A percentile compares a stretch with the other conserved stretches of the same genome.
Conservation (phyloP, 495 filamentous ascomycete species). For the Penicillium manginii region DNA sequence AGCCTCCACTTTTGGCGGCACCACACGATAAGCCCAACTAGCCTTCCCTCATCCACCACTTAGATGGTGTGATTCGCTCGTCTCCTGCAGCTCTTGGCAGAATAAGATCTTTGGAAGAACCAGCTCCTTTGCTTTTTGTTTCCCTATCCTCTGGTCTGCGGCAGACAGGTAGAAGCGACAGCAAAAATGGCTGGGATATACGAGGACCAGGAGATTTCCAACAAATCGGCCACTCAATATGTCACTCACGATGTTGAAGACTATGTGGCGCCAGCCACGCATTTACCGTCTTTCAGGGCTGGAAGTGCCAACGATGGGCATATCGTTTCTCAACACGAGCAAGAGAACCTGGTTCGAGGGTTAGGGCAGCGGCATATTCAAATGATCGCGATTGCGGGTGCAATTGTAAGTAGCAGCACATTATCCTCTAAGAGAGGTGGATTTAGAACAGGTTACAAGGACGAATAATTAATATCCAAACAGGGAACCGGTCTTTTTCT, state of each 20-base stretch:
- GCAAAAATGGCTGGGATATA: conserved; percentile 18
- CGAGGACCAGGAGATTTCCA: conserved; percentile 9
- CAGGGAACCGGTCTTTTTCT: conserved; percentile 66
- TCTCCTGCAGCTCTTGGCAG: conserved; percentile 2
- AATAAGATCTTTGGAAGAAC: neutral
- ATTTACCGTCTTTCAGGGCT: conserved; percentile 5
- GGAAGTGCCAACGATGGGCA: conserved; percentile 16
- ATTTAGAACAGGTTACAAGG: no score
- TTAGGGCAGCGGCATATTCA: conserved; percentile 55
- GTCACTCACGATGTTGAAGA: conserved; percentile 27
- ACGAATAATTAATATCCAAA: neutral
- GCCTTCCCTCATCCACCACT: conserved; percentile 19
- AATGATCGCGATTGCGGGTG: conserved; percentile 63
- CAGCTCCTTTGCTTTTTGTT: conserved; percentile 3
- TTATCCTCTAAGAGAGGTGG: neutral
- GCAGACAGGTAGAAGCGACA: neutral
- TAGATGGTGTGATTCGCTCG: conserved; percentile 26
- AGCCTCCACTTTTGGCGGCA: conserved; percentile 4
- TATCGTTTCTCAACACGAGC: conserved; percentile 31
- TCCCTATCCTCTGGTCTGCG: neutral
- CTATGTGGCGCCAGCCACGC: conserved; percentile 9
- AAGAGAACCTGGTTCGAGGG: conserved; percentile 33
- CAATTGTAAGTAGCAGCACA: conserved; percentile 53
- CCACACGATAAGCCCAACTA: conserved; percentile 16
- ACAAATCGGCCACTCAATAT: conserved; percentile 16